A percentile compares a stretch with the other conserved stretches of the same genome.
These are phyloP conservation scores for Adansonia madagascariensis DNA, from an alignment of 441 rosid genomes.

Conservation along the genomic window DNA sequence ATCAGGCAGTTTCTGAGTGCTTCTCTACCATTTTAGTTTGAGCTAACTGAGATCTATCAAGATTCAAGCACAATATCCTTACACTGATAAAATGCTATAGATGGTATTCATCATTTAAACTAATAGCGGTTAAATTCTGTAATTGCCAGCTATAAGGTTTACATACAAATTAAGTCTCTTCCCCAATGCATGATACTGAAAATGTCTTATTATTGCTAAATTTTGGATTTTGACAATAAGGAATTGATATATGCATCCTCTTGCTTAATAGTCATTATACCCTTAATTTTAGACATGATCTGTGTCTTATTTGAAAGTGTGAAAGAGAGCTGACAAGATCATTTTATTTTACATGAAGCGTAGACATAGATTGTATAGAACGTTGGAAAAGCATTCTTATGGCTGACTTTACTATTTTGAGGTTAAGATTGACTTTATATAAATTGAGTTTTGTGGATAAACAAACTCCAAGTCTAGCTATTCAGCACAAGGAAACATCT, in stretches of 20 bases:
- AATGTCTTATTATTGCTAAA: not conserved
- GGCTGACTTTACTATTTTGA: not conserved
- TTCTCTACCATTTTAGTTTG: not conserved
- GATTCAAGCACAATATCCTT: not conserved
- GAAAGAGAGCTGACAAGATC: not conserved
- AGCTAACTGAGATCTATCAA: not conserved
- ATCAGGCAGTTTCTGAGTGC: not conserved
- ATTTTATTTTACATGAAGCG: not conserved
- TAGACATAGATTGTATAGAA: not conserved
- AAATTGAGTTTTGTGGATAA: not conserved
- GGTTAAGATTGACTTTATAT: not conserved
- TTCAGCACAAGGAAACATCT: not conserved
- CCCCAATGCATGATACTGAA: not conserved
- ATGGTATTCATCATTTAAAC: not conserved
- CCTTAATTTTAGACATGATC: not conserved
- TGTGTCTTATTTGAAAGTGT: not conserved
- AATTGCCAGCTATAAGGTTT: not conserved
- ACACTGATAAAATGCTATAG: not conserved
- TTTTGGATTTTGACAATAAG: not conserved
- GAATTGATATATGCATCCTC: not conserved
- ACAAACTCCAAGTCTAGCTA: constrained; percentile 12
- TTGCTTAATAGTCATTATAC: not conserved
- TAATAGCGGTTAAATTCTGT: not conserved
- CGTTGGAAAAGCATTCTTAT: not conserved
- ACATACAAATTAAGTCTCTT: not conserved